These are phyloP conservation scores for Trichothecium sympodiale DNA, from an alignment of 2,329 filamentous ascomycete species.

Conservation along the genomic window DNA sequence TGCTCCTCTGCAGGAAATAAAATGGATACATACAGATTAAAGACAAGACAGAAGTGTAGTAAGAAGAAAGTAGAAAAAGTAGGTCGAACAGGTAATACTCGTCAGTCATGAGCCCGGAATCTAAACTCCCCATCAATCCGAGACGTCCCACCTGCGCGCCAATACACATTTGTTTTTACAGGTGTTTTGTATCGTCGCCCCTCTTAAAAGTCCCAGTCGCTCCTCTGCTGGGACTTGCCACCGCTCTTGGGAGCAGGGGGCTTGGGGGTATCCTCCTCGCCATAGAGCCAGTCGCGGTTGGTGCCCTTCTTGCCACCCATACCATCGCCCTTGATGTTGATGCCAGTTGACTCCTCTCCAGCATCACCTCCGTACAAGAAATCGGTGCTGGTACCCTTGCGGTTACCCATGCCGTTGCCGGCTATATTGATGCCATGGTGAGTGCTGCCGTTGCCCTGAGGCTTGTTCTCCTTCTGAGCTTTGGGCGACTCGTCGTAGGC, in stretches of 20 bases:
- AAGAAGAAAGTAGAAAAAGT: too few relatives aligned
- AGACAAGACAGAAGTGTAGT: not conserved
- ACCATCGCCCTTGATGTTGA: constrained; percentile 47
- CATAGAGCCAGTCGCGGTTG: constrained; percentile 45
- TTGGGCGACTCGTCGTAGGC: constrained; percentile 42
- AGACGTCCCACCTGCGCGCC: too few relatives aligned
- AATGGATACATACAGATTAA: constrained; percentile 3
- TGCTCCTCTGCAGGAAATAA: too few relatives aligned
- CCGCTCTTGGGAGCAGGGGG: constrained; percentile 14
- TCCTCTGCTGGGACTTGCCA: too few relatives aligned
- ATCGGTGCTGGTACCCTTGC: constrained; percentile 38
- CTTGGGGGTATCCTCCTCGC: constrained; percentile 10
- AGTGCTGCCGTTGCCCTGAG: not conserved
- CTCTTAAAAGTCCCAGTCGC: too few relatives aligned
- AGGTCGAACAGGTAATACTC: not conserved
- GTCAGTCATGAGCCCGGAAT: not conserved
- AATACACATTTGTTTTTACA: too few relatives aligned
- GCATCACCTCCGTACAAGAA: constrained; percentile 40
- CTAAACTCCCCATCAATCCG: too few relatives aligned
- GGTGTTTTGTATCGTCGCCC: too few relatives aligned
- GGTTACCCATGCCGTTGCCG: constrained; percentile 57
- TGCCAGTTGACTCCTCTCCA: constrained; percentile 13
- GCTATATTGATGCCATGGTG: constrained; percentile 27
- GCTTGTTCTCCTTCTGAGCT: constrained; percentile 27
- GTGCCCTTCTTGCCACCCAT: constrained; percentile 52